Base-by-base conservation (phyloP, 2,329 filamentous ascomycete species). In the Fusarium sp. region DNA sequence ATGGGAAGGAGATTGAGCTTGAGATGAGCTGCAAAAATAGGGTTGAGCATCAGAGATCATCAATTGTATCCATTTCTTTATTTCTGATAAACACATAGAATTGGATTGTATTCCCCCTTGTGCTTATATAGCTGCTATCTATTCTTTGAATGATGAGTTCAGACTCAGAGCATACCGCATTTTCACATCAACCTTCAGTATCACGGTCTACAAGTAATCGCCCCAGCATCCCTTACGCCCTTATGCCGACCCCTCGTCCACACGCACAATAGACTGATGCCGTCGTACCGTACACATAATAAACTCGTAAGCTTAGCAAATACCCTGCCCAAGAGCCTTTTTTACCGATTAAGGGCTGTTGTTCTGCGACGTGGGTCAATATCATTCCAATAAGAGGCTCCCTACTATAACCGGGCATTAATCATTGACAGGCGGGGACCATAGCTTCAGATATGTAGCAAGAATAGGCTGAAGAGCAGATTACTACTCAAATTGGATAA, bases 311-410 rank as follows among this genome's bases (percentile, higher is more conserved):
- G 52, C 66, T 52, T 39, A 38, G n/a, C 38, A 60, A 38, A 52
- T 56, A 51, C 51, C 47, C 47, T 67, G 31, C 42, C 42, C 31
- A 42, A 36, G 49, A 59, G 43, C 47, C 56, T 44, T 65, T 42
- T 47, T 28, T 36, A 39, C 36, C 42, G 14, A 49, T 19, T 21
- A 36, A 66, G 46, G 31, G 65, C 24, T 24, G 45, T 46, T 47
- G 34, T 55, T 22, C 45, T 59, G 50, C 63, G 51, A 67, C 66
- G 46, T 69, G 66, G 66, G 52, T 46, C 67, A 59, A 60, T 62
- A 47, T 46, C 67, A 70, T 70, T 69, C 67, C 62, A 70, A 67
- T 43, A 43, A 21, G 19, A 31, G 36, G 34, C 55, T 62, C 61
- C 62, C 45, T 63, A 44, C 40, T 49, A 53, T 50, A 44, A 31